phyloP scores from a whole-genome alignment of 768 basidiomycete species.

The Rhizopogon vinicolor region DNA sequence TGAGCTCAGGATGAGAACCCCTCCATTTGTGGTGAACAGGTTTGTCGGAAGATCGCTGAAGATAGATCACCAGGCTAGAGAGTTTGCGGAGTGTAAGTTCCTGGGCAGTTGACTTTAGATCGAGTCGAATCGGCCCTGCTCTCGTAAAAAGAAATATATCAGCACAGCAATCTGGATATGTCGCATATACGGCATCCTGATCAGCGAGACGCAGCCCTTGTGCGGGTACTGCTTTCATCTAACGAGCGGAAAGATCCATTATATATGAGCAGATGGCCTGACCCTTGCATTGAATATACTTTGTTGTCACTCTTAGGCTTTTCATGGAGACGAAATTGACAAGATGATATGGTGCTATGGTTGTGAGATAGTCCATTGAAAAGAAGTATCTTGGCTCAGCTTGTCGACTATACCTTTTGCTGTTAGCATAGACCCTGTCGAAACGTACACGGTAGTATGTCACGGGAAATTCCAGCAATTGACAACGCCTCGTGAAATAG shows the following conservation, averaged over 20 bases:
- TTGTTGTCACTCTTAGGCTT: not conserved
- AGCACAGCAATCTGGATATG: conserved; percentile 29
- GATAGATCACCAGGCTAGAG: conserved; percentile 15
- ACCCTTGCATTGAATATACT: conserved; percentile 3
- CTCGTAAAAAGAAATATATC: conserved; percentile 29
- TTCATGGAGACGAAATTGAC: conserved; percentile 11
- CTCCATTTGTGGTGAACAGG: conserved; percentile 6
- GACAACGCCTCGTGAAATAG: not conserved
- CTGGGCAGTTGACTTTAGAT: conserved; percentile 31
- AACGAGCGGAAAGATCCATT: conserved; percentile 31
- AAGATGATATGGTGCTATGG: conserved; percentile 4
- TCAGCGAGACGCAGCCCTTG: conserved; percentile 13
- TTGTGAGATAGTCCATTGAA: conserved; percentile 3
- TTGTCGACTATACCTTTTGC: conserved; percentile 1
- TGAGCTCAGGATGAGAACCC: conserved; percentile 4
- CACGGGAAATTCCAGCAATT: conserved; percentile 7
- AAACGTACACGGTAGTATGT: not conserved
- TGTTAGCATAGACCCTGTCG: conserved; percentile 1
- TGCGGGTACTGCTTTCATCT: conserved; percentile 29
- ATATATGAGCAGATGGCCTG: conserved; percentile 19
- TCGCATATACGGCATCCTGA: conserved; percentile 31
- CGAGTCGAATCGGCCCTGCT: conserved; percentile 34
- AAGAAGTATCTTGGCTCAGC: not conserved
- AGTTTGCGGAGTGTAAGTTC: conserved; percentile 17
- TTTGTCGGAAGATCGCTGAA: conserved; percentile 7